phyloP scores from a whole-genome alignment of 148 eudicot genomes.

The Talinum fruticosum region DNA sequence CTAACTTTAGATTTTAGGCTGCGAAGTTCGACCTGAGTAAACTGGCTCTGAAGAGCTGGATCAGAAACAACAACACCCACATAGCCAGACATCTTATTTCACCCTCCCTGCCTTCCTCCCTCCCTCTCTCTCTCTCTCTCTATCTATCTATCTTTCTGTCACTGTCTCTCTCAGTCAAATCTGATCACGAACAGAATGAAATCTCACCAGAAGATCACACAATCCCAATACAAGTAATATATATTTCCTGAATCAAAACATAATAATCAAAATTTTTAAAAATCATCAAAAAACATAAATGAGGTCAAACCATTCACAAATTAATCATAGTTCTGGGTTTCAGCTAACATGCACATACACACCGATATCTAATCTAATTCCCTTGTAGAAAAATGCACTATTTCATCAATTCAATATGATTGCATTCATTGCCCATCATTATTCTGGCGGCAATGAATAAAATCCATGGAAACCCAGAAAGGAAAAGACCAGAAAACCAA shows the following conservation, averaged over 20 bases:
- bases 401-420: constrained; percentile 22
- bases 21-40: constrained; percentile 43
- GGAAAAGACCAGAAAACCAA: background rate
- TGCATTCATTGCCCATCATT: constrained; percentile 4
- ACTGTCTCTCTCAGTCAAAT: constrained; percentile 11
- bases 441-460: background rate
- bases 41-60: constrained; percentile 34
- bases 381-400: constrained; percentile 6
- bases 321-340: background rate
- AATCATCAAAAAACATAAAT: background rate
- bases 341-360: background rate
- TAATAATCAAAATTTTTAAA: background rate
- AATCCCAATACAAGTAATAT: constrained; percentile 8
- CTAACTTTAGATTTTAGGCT: constrained; percentile 30
- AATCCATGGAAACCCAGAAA: constrained; percentile 11
- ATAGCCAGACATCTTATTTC: constrained; percentile 28
- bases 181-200: constrained; percentile 14
- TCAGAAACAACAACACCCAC: constrained; percentile 39
- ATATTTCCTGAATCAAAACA: constrained; percentile 16
- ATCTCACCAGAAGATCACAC: background rate
- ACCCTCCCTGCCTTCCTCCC: background rate
- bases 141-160: background rate
- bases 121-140: background rate
- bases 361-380: background rate
- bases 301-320: background rate